phyloP scores from a whole-genome alignment of 805 yeast species.

The Pichia thaimueangensis region DNA sequence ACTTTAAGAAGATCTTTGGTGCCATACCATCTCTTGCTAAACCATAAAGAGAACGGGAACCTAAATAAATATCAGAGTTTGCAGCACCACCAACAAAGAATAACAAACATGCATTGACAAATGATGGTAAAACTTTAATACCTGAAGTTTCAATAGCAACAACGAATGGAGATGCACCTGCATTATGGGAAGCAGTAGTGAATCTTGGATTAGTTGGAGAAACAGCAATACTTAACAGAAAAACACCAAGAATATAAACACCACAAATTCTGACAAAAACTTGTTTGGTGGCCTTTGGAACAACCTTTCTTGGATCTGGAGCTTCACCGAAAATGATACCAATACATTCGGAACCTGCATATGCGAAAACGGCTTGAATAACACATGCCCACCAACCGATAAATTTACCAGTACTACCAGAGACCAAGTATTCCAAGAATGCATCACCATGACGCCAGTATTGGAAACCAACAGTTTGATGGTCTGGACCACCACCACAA shows the following conservation, averaged over 20 bases:
- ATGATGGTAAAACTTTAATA: constrained; percentile 51
- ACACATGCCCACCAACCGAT: constrained; percentile 39
- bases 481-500: constrained; percentile 44
- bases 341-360: constrained; percentile 45
- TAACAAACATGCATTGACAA: constrained; percentile 59
- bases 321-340: constrained; percentile 44
- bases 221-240: constrained; percentile 45
- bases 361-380: constrained; percentile 36
- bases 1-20: constrained; percentile 49
- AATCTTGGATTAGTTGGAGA: constrained; percentile 42
- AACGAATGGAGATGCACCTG: constrained; percentile 65
- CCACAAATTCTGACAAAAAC: constrained; percentile 48
- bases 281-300: constrained; percentile 46
- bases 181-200: constrained; percentile 40
- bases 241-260: constrained; percentile 43
- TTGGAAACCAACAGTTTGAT: constrained; percentile 33
- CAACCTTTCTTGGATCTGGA: constrained; percentile 40
- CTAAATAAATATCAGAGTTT: constrained; percentile 59
- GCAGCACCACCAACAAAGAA: constrained; percentile 61
- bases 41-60: constrained; percentile 55
- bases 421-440: constrained; percentile 32
- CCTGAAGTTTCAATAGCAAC: constrained; percentile 52
- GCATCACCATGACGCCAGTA: constrained; percentile 28
- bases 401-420: constrained; percentile 40
- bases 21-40: constrained; percentile 58